These are phyloP conservation scores for Solanum hybrid DNA, from an alignment of 305 asterid genomes.

Conservation along the genomic window DNA sequence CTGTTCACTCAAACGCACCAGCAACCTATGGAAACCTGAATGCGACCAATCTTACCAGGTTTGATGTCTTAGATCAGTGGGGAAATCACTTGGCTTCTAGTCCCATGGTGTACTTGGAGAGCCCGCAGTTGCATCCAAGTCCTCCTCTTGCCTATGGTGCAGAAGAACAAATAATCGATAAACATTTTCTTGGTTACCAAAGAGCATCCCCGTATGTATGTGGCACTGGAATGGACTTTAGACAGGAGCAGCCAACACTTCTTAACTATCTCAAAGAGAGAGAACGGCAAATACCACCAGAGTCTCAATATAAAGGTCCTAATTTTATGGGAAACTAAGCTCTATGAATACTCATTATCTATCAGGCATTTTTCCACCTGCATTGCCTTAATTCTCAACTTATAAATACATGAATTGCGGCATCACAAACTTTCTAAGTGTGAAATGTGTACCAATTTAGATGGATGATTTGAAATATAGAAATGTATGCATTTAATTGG, in stretches of 20 bases:
- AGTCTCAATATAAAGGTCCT: conserved; percentile 47
- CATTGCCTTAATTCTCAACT: neutral
- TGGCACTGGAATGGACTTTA: conserved; percentile 39
- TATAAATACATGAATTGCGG: neutral
- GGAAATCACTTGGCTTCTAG: conserved; percentile 48
- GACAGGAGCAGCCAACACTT: conserved; percentile 44
- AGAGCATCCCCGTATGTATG: conserved; percentile 42
- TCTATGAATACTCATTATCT: neutral
- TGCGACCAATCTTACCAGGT: conserved; percentile 29
- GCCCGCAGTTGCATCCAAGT: conserved; percentile 29
- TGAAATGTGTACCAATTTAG: neutral
- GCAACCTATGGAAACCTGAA: conserved; percentile 19
- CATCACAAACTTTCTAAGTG: neutral
- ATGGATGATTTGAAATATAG: neutral
- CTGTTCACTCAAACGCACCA: conserved; percentile 31
- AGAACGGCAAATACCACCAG: conserved; percentile 59
- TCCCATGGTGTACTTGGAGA: conserved; percentile 40
- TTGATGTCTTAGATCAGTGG: conserved; percentile 54
- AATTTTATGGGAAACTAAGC: conserved; percentile 52
- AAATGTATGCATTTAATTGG: neutral
- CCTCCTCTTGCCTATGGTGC: conserved; percentile 31
- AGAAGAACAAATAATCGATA: conserved; percentile 35
- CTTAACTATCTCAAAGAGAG: conserved; percentile 64
- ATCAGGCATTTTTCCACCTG: neutral
- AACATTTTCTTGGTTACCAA: conserved; percentile 36